Evolutionary conservation across 2,329 filamentous ascomycete species (phyloP).

Genomic region (Juglanconis juglandina): DNA sequence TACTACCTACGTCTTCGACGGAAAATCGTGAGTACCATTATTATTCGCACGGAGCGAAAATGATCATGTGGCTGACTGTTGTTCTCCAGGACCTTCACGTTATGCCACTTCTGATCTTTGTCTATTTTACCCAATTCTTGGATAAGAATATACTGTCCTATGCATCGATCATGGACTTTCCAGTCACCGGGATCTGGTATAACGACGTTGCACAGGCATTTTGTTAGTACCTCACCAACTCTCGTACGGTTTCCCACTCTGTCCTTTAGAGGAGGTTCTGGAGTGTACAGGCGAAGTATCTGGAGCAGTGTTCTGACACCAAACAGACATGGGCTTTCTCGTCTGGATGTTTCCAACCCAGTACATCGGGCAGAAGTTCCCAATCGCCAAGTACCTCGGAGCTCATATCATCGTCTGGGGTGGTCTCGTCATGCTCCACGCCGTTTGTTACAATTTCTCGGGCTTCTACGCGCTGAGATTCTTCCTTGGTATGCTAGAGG

Average conservation of each 20-base stretch:
- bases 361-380: conserved; percentile 28
- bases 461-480: conserved; percentile 22
- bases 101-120: conserved; percentile 18
- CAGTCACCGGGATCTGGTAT: conserved; percentile 16
- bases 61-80: conserved; percentile 10
- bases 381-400: conserved; percentile 34
- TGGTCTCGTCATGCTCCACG: conserved; percentile 24
- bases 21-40: conserved; percentile 17
- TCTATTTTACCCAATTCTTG: conserved; percentile 19
- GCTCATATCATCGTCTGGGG: conserved; percentile 40
- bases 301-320: background rate
- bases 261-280: background rate
- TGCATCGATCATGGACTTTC: conserved; percentile 19
- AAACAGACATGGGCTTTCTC: conserved; percentile 2
- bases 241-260: background rate
- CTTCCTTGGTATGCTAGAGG: conserved; percentile 25
- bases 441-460: conserved; percentile 21
- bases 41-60: background rate
- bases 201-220: conserved; percentile 19
- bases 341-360: conserved; percentile 27
- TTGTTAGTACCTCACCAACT: background rate
- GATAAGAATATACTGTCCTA: conserved; percentile 20
- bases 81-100: conserved; percentile 17
- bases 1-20: conserved; percentile 15
- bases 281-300: too few relatives aligned